phyloP scores from a whole-genome alignment of 225 moss, liverwort and hornwort species.

The Bryoerythrophyllum caledonicum region DNA sequence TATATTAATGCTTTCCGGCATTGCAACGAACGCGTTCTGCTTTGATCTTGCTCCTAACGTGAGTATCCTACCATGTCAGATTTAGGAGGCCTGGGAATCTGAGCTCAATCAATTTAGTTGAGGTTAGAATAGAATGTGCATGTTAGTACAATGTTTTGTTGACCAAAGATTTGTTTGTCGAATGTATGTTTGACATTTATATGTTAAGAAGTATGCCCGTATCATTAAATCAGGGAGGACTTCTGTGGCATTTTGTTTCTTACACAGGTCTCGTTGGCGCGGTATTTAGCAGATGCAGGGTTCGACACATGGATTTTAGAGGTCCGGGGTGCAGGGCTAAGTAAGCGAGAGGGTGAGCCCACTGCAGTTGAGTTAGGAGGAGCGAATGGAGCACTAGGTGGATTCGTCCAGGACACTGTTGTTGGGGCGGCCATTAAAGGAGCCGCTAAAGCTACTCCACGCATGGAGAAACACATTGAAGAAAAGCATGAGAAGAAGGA shows the following conservation, averaged over 20 bases:
- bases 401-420: constrained; percentile 40
- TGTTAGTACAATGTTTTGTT: background rate
- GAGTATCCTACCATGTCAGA: constrained; percentile 22
- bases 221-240: constrained; percentile 24
- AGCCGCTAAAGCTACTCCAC: constrained; percentile 47
- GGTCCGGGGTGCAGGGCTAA: constrained; percentile 91
- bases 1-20: constrained; percentile 84
- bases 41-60: constrained; percentile 89
- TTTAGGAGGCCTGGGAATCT: background rate
- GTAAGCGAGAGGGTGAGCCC: constrained; percentile 78
- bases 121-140: constrained; percentile 1
- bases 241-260: constrained; percentile 38
- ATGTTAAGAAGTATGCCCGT: background rate
- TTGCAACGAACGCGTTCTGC: constrained; percentile 90
- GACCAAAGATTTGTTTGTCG: background rate
- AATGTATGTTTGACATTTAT: background rate
- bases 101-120: background rate
- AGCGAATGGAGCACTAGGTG: constrained; percentile 33
- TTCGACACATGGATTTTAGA: constrained; percentile 98
- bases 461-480: constrained; percentile 57
- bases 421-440: constrained; percentile 53
- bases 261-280: constrained; percentile 93
- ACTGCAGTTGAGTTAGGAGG: constrained; percentile 49
- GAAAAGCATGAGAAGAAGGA: constrained; percentile 35
- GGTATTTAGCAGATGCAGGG: constrained; percentile 84